Evolutionary conservation across 345 rosid genomes (phyloP).

Genomic region (Hibiscus syriacus): DNA sequence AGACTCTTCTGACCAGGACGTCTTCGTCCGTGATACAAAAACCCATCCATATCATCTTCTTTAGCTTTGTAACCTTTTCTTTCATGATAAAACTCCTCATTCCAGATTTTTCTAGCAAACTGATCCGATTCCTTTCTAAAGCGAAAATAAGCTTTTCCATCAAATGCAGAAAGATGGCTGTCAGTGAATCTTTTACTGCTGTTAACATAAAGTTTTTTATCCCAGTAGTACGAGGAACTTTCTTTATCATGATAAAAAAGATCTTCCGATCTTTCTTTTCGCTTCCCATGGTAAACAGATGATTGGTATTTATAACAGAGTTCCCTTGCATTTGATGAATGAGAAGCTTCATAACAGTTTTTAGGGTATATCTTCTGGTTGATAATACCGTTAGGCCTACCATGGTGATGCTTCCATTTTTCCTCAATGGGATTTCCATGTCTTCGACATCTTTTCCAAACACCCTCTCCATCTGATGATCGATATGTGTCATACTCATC

Average conservation of each 20-base stretch:
- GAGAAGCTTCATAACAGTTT: conserved; percentile 11
- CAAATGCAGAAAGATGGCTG: conserved; percentile 15
- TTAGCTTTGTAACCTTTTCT: conserved; percentile 16
- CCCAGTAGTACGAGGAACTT: conserved; percentile 19
- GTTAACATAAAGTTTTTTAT: conserved; percentile 18
- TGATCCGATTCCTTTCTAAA: conserved; percentile 25
- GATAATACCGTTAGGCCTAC: conserved; percentile 21
- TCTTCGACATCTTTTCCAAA: conserved; percentile 12
- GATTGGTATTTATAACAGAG: conserved; percentile 18
- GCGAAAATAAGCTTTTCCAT: conserved; percentile 17
- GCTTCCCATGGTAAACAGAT: conserved; percentile 22
- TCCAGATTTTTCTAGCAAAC: conserved; percentile 18
- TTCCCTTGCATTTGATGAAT: conserved; percentile 17
- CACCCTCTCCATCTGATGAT: conserved; percentile 9
- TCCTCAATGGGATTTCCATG: conserved; percentile 3
- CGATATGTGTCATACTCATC: conserved; percentile 10
- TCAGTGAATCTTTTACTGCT: conserved; percentile 19
- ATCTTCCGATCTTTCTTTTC: conserved; percentile 19
- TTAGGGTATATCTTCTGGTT: conserved; percentile 12
- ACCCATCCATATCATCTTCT: conserved; percentile 22
- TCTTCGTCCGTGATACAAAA: conserved; percentile 15
- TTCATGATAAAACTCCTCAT: conserved; percentile 22
- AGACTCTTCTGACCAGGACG: conserved; percentile 14
- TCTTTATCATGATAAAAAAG: conserved; percentile 19
- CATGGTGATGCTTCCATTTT: conserved; percentile 10